Evolutionary conservation across 1,139 yeast genomes (phyloP).

Genomic region (Schwanniomyces etchellsii): DNA sequence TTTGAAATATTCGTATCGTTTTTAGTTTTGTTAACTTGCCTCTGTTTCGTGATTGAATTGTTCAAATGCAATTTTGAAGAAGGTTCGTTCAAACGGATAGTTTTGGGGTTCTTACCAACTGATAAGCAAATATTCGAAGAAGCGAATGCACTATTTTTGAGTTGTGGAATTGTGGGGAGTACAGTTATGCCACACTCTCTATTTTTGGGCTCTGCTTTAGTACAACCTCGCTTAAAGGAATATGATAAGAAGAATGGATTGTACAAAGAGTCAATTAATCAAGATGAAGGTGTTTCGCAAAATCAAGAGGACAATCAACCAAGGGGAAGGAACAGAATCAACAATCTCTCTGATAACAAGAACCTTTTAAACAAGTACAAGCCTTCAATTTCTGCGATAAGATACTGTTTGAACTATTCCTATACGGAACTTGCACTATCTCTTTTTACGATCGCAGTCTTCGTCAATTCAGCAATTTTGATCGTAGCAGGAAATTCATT

Average conservation of each 20-base stretch:
- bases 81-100: constrained; percentile 30
- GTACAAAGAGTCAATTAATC: too few relatives aligned
- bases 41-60: constrained; percentile 59
- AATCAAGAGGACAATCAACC: constrained; percentile 7
- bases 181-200: constrained; percentile 83
- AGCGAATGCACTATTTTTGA: constrained; percentile 56
- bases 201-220: constrained; percentile 70
- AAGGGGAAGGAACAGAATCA: constrained; percentile 3
- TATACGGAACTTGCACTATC: constrained; percentile 62
- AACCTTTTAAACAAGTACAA: constrained; percentile 36
- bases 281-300: constrained; percentile 3
- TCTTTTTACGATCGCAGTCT: constrained; percentile 64
- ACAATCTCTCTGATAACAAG: constrained; percentile 30
- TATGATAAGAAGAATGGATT: constrained; percentile 49
- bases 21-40: constrained; percentile 59
- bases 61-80: constrained; percentile 43
- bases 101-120: constrained; percentile 58
- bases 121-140: constrained; percentile 42
- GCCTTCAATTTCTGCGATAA: constrained; percentile 64
- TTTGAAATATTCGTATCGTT: constrained; percentile 64
- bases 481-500: constrained; percentile 72
- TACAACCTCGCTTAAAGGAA: constrained; percentile 67
- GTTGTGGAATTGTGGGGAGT: constrained; percentile 74
- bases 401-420: constrained; percentile 60
- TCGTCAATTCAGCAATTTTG: constrained; percentile 69